These are phyloP conservation scores for Salix brachista DNA, from an alignment of 345 rosid genomes.

Conservation along the genomic window DNA sequence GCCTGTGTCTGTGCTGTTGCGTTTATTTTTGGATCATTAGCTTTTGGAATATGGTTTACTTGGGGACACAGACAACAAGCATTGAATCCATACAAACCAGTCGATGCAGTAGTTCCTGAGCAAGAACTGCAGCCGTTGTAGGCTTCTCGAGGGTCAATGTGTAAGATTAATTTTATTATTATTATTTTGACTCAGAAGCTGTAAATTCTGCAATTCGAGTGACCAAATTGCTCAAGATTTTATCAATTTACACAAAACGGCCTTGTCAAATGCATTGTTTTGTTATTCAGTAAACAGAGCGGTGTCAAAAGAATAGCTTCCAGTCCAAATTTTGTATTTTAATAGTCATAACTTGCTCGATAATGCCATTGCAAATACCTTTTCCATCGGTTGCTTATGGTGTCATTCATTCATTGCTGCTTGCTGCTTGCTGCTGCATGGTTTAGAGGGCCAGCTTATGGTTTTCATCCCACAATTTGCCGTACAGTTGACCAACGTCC, in stretches of 20 bases:
- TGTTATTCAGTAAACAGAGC: not conserved
- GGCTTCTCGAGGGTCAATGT: not conserved
- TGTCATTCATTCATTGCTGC: no score
- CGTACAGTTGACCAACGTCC: no score
- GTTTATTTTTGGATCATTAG: slow-evolving; percentile 6
- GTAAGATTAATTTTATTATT: not conserved
- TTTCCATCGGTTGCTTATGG: not conserved
- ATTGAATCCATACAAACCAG: slow-evolving; percentile 18
- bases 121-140: slow-evolving; percentile 23
- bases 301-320: not conserved
- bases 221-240: not conserved
- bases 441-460: no score
- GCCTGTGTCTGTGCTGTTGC: not conserved
- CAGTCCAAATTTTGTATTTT: not conserved
- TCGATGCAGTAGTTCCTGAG: slow-evolving; percentile 9
- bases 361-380: not conserved
- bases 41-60: slow-evolving; percentile 12
- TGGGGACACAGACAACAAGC: slow-evolving; percentile 3
- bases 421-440: no score
- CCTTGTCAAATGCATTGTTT: not conserved
- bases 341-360: not conserved
- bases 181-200: slow-evolving; percentile 2
- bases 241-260: not conserved
- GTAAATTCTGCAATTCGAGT: slow-evolving; percentile 7
- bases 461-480: no score